Conservation (phyloP, 2,329 filamentous ascomycete species). For the Trichoderma lentiforme region DNA sequence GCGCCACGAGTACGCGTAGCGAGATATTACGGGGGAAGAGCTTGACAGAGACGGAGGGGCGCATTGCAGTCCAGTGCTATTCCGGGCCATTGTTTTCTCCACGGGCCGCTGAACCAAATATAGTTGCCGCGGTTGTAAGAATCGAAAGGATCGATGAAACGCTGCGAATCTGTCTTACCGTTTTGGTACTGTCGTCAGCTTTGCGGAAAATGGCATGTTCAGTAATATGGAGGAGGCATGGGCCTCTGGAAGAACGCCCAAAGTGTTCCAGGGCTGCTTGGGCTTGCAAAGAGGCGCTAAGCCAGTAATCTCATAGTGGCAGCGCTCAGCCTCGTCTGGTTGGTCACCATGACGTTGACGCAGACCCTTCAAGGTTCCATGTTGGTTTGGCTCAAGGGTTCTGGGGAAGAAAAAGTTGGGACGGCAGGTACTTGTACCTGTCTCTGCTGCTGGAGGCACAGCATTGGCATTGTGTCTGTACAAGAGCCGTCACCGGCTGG, state of each 20-base stretch:
- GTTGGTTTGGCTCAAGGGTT: not conserved
- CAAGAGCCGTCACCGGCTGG: not conserved
- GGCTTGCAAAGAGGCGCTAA: not conserved
- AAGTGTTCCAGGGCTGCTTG: not conserved
- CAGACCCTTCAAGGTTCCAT: not conserved
- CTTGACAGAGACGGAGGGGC: not conserved
- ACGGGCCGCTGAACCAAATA: not conserved
- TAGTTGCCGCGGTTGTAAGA: not conserved
- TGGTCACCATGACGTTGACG: slow-evolving; percentile 15
- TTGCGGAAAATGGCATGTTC: not conserved
- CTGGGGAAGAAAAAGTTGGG: not conserved
- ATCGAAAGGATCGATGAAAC: not conserved
- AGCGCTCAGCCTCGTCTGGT: slow-evolving; percentile 1
- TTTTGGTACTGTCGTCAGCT: not conserved
- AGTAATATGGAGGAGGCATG: not conserved
- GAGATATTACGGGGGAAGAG: not conserved
- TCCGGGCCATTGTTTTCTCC: not conserved
- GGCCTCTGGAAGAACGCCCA: not conserved
- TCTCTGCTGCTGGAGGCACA: not conserved
- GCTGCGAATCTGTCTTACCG: not conserved
- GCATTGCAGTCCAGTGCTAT: not conserved
- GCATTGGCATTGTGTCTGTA: not conserved
- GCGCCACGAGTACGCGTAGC: not conserved
- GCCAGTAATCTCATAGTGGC: not conserved
- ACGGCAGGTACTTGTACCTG: not conserved